Conservation (phyloP, 2,329 filamentous ascomycete genomes). For the Talaromyces pinophilus region DNA sequence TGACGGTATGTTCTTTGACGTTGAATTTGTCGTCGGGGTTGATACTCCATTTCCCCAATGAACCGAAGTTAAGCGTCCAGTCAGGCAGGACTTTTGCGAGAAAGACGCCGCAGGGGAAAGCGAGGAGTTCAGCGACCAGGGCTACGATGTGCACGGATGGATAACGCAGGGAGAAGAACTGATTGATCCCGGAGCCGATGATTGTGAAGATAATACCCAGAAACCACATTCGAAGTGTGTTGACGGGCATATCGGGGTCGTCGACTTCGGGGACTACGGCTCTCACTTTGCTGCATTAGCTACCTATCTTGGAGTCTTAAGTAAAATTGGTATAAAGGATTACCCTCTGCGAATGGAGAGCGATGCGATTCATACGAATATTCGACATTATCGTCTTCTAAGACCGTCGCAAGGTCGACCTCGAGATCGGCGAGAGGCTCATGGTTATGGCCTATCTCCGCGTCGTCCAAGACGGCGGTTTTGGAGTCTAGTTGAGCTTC, state of each 20-base stretch:
- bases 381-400: conserved; percentile 20
- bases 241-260: conserved; percentile 32
- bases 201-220: conserved; percentile 50
- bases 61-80: conserved; percentile 29
- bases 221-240: conserved; percentile 45
- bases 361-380: conserved; percentile 30
- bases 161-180: conserved; percentile 51
- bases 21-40: conserved; percentile 51
- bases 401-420: conserved; percentile 19
- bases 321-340: not conserved
- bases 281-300: conserved; percentile 22
- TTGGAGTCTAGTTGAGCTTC: conserved; percentile 14
- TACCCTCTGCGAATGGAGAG: conserved; percentile 31
- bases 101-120: conserved; percentile 45
- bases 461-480: conserved; percentile 8
- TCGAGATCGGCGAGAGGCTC: conserved; percentile 22
- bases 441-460: conserved; percentile 15
- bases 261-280: conserved; percentile 33
- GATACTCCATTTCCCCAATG: conserved; percentile 28
- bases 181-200: conserved; percentile 48
- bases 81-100: conserved; percentile 45
- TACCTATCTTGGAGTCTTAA: not conserved
- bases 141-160: conserved; percentile 49
- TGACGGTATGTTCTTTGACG: conserved; percentile 50
- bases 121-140: conserved; percentile 48